Base-by-base conservation (phyloP, 768 basidiomycete genomes). In the Mycena polygramma region DNA sequence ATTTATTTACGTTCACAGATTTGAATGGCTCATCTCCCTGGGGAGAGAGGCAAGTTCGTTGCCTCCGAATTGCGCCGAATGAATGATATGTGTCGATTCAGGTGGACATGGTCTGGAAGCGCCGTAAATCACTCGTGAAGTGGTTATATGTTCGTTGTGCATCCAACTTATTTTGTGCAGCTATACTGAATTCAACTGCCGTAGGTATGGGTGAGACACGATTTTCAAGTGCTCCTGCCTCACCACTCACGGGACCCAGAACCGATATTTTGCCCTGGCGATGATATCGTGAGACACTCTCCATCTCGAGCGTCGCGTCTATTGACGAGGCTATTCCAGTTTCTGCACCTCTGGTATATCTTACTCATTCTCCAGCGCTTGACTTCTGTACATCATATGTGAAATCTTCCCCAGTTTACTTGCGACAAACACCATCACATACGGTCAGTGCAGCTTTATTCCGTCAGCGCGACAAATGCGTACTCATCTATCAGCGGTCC, bases 51-150 rank as follows among this genome's bases (percentile, higher is more conserved):
- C 4, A 54, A 17, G 53, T 36, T 24, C 3, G 52, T 13, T 30
- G 14, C 15, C 24, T 24, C 24, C 52, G 17, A 30, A 53, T 30
- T 24, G 1, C n/a, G 24, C 26, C 52, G 30, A 53, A 24, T 22
- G 26, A 53, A 24, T 15, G 5, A 53, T 6, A 24, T 19, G 9
- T 35, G 11, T 1, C 15, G 26, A 15, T 26, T 30, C n/a, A 53
- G 52, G 52, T 53, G 52, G 52, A 53, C 7, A 15, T 53, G 52
- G 26, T 53, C 5, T 53, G 52, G 52, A 53, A 13, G 13, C 52
- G 26, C 26, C 52, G 52, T 15, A 53, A 53, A 53, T 53, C 52
- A 5, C 52, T 53, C 53, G 53, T 54, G 17, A 54, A 36, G 53
- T 35, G 35, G 53, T 54, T 54, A 54, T 54, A 54, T 54, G 53